Evolutionary conservation across 805 yeast genomes (phyloP).

Genomic region (Scheffersomyces ergatensis): DNA sequence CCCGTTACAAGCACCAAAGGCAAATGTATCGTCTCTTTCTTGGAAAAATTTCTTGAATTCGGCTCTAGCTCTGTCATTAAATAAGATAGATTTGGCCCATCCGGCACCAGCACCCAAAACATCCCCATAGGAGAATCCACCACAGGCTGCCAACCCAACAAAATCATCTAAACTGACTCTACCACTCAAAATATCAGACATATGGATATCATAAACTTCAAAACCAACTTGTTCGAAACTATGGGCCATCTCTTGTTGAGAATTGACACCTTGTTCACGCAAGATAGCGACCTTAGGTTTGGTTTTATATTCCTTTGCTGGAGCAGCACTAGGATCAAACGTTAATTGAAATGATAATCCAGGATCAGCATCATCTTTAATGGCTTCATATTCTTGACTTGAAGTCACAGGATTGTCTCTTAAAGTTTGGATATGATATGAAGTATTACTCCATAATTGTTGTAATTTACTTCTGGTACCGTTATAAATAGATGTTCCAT

Average conservation of each 20-base stretch:
- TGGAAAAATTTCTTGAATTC: slow-evolving; percentile 82
- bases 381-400: slow-evolving; percentile 74
- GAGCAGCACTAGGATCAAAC: slow-evolving; percentile 47
- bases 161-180: slow-evolving; percentile 71
- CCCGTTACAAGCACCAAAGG: slow-evolving; percentile 98
- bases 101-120: slow-evolving; percentile 98
- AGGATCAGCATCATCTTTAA: slow-evolving; percentile 81
- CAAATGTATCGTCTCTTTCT: slow-evolving; percentile 87
- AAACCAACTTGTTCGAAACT: slow-evolving; percentile 94
- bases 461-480: slow-evolving; percentile 71
- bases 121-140: slow-evolving; percentile 98
- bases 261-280: slow-evolving; percentile 98
- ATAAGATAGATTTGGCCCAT: slow-evolving; percentile 96
- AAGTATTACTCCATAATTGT: slow-evolving; percentile 82
- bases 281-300: slow-evolving; percentile 89
- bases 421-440: slow-evolving; percentile 83
- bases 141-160: slow-evolving; percentile 96
- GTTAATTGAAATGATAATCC: slow-evolving; percentile 83
- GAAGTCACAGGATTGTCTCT: slow-evolving; percentile 94
- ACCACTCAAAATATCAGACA: slow-evolving; percentile 86
- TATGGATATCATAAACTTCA: slow-evolving; percentile 90
- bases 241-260: slow-evolving; percentile 98
- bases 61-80: slow-evolving; percentile 69
- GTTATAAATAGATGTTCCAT: slow-evolving; percentile 45
- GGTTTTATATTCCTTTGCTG: slow-evolving; percentile 20